phyloP scores from a whole-genome alignment of 208 protist species.

The Spongospora subterranea region DNA sequence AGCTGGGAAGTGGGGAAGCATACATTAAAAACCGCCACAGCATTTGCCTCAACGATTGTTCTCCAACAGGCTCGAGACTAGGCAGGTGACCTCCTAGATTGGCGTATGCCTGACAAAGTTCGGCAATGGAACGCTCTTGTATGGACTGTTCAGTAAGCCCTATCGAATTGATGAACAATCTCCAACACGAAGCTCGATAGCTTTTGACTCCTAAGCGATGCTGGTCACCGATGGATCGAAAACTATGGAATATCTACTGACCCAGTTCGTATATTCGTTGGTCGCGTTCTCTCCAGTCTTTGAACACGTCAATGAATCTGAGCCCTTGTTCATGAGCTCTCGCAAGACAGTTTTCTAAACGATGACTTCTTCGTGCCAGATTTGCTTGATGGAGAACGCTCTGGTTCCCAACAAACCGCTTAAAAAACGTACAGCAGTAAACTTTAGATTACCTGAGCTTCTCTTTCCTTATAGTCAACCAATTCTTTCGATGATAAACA shows the following conservation, averaged over 20 bases:
- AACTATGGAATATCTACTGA: neutral
- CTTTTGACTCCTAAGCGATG: neutral
- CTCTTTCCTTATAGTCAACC: neutral
- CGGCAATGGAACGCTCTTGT: constrained; percentile 15
- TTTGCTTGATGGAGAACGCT: neutral
- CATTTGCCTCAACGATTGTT: neutral
- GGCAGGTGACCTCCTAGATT: neutral
- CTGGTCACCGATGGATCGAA: neutral
- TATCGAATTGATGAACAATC: constrained; percentile 17
- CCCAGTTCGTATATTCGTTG: neutral
- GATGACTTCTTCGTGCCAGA: neutral
- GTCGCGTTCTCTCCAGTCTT: neutral
- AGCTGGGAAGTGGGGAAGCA: neutral
- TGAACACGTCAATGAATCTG: neutral
- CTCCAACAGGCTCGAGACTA: neutral
- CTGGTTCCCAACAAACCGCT: neutral
- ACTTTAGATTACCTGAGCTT: neutral
- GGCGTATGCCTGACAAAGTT: neutral
- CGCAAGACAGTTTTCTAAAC: neutral
- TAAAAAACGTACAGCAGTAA: neutral
- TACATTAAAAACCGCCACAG: neutral
- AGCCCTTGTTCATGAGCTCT: neutral
- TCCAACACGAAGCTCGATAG: neutral
- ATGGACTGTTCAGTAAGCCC: constrained; percentile 28
- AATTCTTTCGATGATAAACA: constrained; percentile 36